Conservation (phyloP, 176 grass and related monocot species). For the Carex scoparia region DNA sequence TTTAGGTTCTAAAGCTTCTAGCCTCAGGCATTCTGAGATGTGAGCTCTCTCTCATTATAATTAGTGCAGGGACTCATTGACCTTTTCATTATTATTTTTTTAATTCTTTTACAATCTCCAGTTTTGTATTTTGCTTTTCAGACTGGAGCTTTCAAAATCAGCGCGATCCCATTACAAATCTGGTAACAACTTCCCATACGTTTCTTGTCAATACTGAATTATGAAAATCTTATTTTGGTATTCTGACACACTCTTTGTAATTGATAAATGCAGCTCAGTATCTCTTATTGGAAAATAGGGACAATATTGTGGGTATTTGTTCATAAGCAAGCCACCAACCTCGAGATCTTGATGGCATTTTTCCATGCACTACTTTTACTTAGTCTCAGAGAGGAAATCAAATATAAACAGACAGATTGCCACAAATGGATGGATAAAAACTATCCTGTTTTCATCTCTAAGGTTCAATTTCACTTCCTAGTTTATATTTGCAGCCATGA, state of each 20-base stretch:
- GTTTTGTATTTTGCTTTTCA: constrained; percentile 28
- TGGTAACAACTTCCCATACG: constrained; percentile 23
- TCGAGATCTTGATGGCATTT: constrained; percentile 76
- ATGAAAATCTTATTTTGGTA: not conserved
- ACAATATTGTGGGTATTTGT: constrained; percentile 49
- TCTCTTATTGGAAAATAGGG: constrained; percentile 63
- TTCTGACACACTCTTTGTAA: not conserved
- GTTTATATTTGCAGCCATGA: not conserved
- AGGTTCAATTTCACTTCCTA: constrained; percentile 35
- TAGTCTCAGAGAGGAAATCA: constrained; percentile 22
- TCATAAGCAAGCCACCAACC: constrained; percentile 71
- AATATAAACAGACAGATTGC: constrained; percentile 41
- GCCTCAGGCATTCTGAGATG: constrained; percentile 62
- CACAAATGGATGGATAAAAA: constrained; percentile 66
- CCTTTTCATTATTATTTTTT: not conserved
- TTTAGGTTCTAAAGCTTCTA: constrained; percentile 75
- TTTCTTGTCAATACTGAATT: not conserved
- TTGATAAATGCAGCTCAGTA: constrained; percentile 54
- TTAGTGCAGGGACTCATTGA: not conserved
- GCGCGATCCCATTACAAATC: constrained; percentile 46
- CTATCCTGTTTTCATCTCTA: constrained; percentile 57
- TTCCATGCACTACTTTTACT: constrained; percentile 56
- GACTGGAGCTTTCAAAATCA: constrained; percentile 58
- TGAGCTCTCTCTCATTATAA: constrained; percentile 34
- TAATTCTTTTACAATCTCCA: not conserved